Base-by-base conservation (phyloP, 805 yeast species). In the Suhomyces kilbournensis region DNA sequence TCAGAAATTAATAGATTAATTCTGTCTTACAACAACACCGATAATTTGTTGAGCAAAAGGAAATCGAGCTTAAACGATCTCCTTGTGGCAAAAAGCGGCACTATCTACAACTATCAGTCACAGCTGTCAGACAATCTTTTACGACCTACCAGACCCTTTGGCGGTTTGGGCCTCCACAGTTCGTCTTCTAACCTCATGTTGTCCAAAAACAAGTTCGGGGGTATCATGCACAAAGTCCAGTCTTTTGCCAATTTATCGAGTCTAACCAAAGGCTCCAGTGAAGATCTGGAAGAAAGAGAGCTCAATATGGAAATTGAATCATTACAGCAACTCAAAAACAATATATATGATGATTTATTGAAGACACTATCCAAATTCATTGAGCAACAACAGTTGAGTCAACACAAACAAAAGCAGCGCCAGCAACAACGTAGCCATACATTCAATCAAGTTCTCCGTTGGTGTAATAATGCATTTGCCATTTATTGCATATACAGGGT, bases 401-500 rank as follows among this genome's bases (percentile, higher is more conserved):
- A 44, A 38, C 25, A 60, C 4, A 17, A 38, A 17, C 42, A 38
- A 14, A 19, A 17, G 9, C 23, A 38, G 14, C 42, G 14, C 10
- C 42, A 38, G 23, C 42, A 38, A 10, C 42, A 38, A 4, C 42
- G 23, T 4, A 38, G 42, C 23, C 42, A 38, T 4, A 38, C 42
- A 17, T 38, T 38, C 23, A 38, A 38, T 19, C 3, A 19, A 38
- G 22, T 38, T 9, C 19, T 57, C 7, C 48, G 52, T 8, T 58
- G 53, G 49, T 56, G 65, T 46, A 63, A 68, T 53, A 46, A 58
- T 49, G 57, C 61, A 5, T 77, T 80, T 55, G 70, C 80, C 9
- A 43, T 70, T n/a, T 81, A 80, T 63, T 80, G 85, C 65, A 50
- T 76, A 46, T 81, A 81, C 61, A 67, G 82, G 49, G 67, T 80